phyloP scores from a whole-genome alignment of 139 green algal species.

The Chlamydomonas eustigma region DNA sequence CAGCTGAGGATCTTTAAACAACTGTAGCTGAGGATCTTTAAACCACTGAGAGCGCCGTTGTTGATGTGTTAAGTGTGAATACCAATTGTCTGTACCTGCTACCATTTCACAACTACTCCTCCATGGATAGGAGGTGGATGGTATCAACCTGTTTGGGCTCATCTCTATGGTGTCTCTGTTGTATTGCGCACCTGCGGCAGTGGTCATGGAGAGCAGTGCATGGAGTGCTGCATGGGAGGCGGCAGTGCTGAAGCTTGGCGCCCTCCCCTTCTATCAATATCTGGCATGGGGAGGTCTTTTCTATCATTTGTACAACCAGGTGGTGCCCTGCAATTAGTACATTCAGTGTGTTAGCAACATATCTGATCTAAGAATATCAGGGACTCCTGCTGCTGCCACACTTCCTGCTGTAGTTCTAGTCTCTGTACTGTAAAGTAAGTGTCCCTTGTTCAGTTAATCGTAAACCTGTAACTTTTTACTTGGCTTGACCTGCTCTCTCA shows the following conservation, averaged over 20 bases:
- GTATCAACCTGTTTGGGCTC: slow-evolving; percentile 91
- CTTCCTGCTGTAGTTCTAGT: too few species aligned
- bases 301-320: slow-evolving; percentile 91
- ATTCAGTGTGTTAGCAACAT: not conserved
- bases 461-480: not conserved
- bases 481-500: not conserved
- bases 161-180: slow-evolving; percentile 79
- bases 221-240: slow-evolving; percentile 39
- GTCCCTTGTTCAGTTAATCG: too few species aligned
- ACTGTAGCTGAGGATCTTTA: too few species aligned
- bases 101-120: not conserved
- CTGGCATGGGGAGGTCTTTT: slow-evolving; percentile 70
- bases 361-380: not conserved
- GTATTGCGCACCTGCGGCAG: slow-evolving; percentile 67
- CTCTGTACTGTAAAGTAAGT: too few species aligned
- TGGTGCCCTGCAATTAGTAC: not conserved
- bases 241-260: slow-evolving; percentile 46
- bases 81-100: not conserved
- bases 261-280: slow-evolving; percentile 46
- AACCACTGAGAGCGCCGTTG: too few species aligned
- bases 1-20: too few species aligned
- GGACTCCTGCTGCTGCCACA: not conserved
- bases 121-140: slow-evolving; percentile 69
- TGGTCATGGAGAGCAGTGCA: slow-evolving; percentile 57
- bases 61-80: too few species aligned